phyloP scores from a whole-genome alignment of 2,329 filamentous ascomycete genomes.

The Graphium sp. region DNA sequence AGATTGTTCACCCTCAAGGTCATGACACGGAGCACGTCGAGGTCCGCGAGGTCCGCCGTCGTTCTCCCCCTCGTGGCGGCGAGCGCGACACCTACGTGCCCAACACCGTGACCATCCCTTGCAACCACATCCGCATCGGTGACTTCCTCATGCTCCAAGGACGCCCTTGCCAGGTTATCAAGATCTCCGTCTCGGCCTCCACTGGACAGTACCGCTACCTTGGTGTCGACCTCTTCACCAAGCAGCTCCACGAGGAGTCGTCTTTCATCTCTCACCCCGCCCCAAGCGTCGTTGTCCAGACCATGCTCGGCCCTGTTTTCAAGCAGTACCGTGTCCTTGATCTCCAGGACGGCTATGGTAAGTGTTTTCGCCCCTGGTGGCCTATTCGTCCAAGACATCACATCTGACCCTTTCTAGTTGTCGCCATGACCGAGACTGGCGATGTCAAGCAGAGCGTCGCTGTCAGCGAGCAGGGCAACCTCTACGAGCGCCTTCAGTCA shows the following conservation, averaged over 20 bases:
- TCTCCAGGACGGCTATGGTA: constrained; percentile 58
- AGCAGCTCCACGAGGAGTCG: constrained; percentile 97
- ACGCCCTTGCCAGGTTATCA: constrained; percentile 98
- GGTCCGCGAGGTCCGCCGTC: constrained; percentile 14
- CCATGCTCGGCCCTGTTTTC: constrained; percentile 98
- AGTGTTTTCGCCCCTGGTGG: constrained; percentile 3
- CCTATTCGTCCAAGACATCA: constrained; percentile 5
- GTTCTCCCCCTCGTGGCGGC: constrained; percentile 13
- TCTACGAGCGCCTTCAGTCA: constrained; percentile 64
- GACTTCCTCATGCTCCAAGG: constrained; percentile 98
- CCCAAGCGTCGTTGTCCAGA: constrained; percentile 94
- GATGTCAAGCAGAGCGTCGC: constrained; percentile 94
- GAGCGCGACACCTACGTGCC: constrained; percentile 23
- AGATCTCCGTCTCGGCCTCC: constrained; percentile 93
- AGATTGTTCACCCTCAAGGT: constrained; percentile 28
- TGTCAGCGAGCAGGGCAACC: constrained; percentile 87
- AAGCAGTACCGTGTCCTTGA: constrained; percentile 99
- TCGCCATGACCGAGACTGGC: constrained; percentile 97
- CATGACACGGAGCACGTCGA: constrained; percentile 32
- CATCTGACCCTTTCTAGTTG: constrained; percentile 28
- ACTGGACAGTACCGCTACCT: constrained; percentile 99
- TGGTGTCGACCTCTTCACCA: constrained; percentile 99
- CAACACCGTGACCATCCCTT: constrained; percentile 94
- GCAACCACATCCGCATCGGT: constrained; percentile 98
- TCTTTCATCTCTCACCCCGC: constrained; percentile 95